Conservation (phyloP, 495 filamentous ascomycete genomes). For the Daldinia childiae region DNA sequence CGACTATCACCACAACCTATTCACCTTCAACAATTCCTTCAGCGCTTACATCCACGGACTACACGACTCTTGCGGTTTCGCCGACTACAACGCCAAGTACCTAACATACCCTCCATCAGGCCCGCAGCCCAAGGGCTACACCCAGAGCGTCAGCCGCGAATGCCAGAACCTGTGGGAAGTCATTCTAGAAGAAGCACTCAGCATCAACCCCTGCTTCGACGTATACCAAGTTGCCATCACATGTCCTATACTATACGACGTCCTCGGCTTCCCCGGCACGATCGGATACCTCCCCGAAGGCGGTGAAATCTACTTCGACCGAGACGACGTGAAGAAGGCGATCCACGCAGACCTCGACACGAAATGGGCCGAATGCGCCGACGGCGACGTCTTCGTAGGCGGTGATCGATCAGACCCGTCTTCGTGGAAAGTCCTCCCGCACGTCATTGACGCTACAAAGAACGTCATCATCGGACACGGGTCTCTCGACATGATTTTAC, state of each 20-base stretch:
- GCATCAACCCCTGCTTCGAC: slow-evolving; percentile 84
- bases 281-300: slow-evolving; percentile 62
- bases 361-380: slow-evolving; percentile 70
- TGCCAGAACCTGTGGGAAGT: slow-evolving; percentile 59
- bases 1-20: slow-evolving; percentile 70
- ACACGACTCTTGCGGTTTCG: slow-evolving; percentile 74
- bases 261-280: slow-evolving; percentile 75
- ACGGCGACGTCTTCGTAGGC: slow-evolving; percentile 66
- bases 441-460: slow-evolving; percentile 76
- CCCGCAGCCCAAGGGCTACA: slow-evolving; percentile 59
- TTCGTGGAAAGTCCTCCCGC: slow-evolving; percentile 66
- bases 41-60: slow-evolving; percentile 65
- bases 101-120: slow-evolving; percentile 75
- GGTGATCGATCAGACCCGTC: slow-evolving; percentile 62
- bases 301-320: slow-evolving; percentile 77
- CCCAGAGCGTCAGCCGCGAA: slow-evolving; percentile 48
- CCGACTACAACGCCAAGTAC: slow-evolving; percentile 68
- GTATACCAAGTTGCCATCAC: slow-evolving; percentile 79
- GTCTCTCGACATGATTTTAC: slow-evolving; percentile 66
- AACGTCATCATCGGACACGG: slow-evolving; percentile 79
- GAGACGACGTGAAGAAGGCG: slow-evolving; percentile 75
- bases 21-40: slow-evolving; percentile 76
- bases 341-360: slow-evolving; percentile 70
- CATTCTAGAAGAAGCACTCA: slow-evolving; percentile 63
- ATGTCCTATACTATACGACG: slow-evolving; percentile 78